Conservation (phyloP, 2,329 filamentous ascomycete genomes). For the Fusarium nygamai region DNA sequence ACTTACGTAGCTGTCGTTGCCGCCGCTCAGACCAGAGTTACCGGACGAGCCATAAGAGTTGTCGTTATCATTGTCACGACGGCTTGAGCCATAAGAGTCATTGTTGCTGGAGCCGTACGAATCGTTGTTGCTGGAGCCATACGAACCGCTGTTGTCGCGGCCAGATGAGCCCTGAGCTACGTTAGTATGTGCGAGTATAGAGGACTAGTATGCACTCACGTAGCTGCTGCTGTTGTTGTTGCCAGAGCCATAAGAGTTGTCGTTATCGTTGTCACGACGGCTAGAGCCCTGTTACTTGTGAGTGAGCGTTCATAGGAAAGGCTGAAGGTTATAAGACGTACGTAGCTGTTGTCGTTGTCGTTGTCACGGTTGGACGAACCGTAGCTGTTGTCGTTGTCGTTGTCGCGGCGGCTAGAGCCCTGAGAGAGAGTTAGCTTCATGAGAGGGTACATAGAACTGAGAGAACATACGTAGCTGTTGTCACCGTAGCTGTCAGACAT, state of each 20-base stretch:
- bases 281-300: slow-evolving; percentile 23
- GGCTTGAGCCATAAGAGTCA: neutral
- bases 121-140: slow-evolving; percentile 16
- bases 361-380: neutral
- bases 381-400: slow-evolving; percentile 16
- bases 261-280: slow-evolving; percentile 21
- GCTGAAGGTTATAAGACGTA: too few species aligned
- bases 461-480: slow-evolving; percentile 43
- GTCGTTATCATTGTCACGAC: slow-evolving; percentile 1
- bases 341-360: slow-evolving; percentile 8
- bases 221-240: slow-evolving; percentile 1
- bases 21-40: slow-evolving; percentile 5
- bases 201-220: neutral
- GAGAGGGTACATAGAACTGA: neutral
- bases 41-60: slow-evolving; percentile 6
- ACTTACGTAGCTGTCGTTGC: slow-evolving; percentile 16
- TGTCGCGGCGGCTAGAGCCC: slow-evolving; percentile 33
- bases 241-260: slow-evolving; percentile 13
- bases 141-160: slow-evolving; percentile 3
- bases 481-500: slow-evolving; percentile 61
- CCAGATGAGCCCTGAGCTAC: neutral
- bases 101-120: neutral
- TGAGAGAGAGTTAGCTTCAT: slow-evolving; percentile 2
- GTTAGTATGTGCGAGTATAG: neutral
- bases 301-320: neutral